Percentiles rank a stretch among this genome's conserved stretches.
Conservation (phyloP, 345 rosid genomes). For the Melaleuca quinquenervia region DNA sequence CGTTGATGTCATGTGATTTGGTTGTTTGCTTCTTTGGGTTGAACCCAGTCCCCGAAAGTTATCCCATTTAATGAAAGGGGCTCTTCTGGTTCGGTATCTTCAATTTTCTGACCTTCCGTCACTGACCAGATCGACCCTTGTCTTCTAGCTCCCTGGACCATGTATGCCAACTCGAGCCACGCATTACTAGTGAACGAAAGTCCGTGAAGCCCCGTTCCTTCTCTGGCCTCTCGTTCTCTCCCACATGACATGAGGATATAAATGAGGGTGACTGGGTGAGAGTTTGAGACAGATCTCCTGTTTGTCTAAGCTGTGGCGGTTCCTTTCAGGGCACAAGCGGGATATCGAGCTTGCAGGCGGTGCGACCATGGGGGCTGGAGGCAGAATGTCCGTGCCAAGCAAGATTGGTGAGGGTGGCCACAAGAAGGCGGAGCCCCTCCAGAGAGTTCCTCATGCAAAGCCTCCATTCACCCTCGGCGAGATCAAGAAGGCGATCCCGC, state of each 20-base stretch:
- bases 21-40: neutral
- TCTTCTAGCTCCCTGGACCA: neutral
- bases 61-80: neutral
- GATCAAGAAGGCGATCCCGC: slow-evolving; percentile 47
- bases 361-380: slow-evolving; percentile 36
- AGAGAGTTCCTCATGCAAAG: slow-evolving; percentile 20
- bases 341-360: neutral
- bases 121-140: neutral
- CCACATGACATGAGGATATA: neutral
- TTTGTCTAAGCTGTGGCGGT: neutral
- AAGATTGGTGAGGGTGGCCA: neutral
- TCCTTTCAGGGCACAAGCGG: neutral
- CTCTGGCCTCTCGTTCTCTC: neutral
- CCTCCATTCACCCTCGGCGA: slow-evolving; percentile 49
- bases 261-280: neutral
- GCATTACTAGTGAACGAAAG: neutral
- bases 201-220: neutral
- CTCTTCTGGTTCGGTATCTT: neutral
- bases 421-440: neutral
- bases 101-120: neutral
- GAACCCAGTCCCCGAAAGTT: neutral
- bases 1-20: neutral
- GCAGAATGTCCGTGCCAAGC: slow-evolving; percentile 12
- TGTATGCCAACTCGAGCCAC: neutral
- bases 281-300: neutral